Conservation (phyloP, 352 stramenopile species). For the Peronosclerospora sorghi region DNA sequence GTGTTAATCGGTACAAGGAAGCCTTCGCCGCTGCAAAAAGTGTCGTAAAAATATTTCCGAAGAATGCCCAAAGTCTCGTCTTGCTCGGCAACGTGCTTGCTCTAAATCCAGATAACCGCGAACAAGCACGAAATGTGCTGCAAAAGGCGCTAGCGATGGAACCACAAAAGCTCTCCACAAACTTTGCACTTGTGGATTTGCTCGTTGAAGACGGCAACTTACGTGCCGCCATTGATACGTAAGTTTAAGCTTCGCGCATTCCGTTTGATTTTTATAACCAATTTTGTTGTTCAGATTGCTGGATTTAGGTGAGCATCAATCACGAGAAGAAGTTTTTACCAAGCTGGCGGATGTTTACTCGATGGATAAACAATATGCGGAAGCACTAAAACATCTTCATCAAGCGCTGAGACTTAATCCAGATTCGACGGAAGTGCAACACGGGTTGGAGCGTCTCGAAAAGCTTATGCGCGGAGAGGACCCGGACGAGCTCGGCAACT, state of each 20-base stretch:
- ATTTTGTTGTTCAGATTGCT: slow-evolving; percentile 21
- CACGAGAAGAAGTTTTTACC: slow-evolving; percentile 55
- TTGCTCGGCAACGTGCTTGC: slow-evolving; percentile 69
- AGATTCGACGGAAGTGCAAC: slow-evolving; percentile 32
- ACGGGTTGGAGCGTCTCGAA: slow-evolving; percentile 58
- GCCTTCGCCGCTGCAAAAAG: slow-evolving; percentile 54
- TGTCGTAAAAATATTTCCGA: slow-evolving; percentile 56
- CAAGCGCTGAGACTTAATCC: slow-evolving; percentile 52
- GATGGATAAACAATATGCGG: slow-evolving; percentile 51
- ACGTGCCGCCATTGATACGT: slow-evolving; percentile 46
- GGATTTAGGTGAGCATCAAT: slow-evolving; percentile 31
- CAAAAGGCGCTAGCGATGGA: slow-evolving; percentile 51
- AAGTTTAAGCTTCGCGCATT: slow-evolving; percentile 4
- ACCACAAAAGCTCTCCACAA: slow-evolving; percentile 42
- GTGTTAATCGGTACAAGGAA: slow-evolving; percentile 65
- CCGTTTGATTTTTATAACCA: neutral
- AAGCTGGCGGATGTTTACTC: slow-evolving; percentile 70
- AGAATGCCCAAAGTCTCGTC: slow-evolving; percentile 55
- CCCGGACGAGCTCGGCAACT: slow-evolving; percentile 52
- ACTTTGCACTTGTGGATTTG: slow-evolving; percentile 64
- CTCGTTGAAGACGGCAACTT: slow-evolving; percentile 47
- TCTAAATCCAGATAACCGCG: slow-evolving; percentile 44
- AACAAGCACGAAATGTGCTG: slow-evolving; percentile 48
- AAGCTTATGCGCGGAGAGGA: slow-evolving; percentile 73
- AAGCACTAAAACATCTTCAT: slow-evolving; percentile 64